Percentiles rank a stretch among this genome's conserved stretches.
Conservation (phyloP, 495 filamentous ascomycete species). For the Penicillium egyptiacum region DNA sequence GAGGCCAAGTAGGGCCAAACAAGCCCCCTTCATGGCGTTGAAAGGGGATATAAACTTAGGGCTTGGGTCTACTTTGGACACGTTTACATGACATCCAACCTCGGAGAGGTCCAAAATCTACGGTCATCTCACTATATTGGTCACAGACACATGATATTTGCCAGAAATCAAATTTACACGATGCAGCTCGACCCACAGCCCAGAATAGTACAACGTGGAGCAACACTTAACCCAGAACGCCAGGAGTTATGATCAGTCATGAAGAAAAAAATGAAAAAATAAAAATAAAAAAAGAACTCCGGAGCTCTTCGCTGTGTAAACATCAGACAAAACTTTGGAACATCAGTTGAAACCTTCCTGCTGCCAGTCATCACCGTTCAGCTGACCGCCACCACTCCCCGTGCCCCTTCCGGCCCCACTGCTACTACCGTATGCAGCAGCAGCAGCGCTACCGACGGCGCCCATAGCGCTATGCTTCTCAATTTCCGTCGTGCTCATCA, state of each 20-base stretch:
- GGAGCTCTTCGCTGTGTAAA: conserved; percentile 23
- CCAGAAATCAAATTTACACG: conserved; percentile 6
- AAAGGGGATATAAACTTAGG: not conserved
- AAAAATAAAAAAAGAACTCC: conserved; percentile 19
- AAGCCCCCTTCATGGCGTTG: not conserved
- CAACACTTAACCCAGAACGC: conserved; percentile 19
- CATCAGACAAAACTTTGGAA: conserved; percentile 10
- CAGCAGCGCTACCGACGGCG: conserved; percentile 43
- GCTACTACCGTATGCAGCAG: conserved; percentile 39
- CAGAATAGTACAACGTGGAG: conserved; percentile 13
- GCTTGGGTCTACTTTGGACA: not conserved
- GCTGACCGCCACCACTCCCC: conserved; percentile 38
- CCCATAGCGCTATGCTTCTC: conserved; percentile 54
- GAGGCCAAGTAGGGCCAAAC: not conserved
- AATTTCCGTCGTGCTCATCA: conserved; percentile 67
- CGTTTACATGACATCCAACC: not conserved
- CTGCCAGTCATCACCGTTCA: conserved; percentile 60
- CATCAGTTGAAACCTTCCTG: conserved; percentile 54
- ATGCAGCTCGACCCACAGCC: conserved; percentile 6
- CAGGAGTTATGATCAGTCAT: conserved; percentile 19
- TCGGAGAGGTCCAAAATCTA: not conserved
- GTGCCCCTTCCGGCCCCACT: conserved; percentile 35
- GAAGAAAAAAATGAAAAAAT: conserved; percentile 7
- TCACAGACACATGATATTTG: conserved; percentile 8
- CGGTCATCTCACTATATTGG: not conserved